Base-by-base conservation (phyloP, 1,284 basidiomycete species). In the Puccinia horiana region DNA sequence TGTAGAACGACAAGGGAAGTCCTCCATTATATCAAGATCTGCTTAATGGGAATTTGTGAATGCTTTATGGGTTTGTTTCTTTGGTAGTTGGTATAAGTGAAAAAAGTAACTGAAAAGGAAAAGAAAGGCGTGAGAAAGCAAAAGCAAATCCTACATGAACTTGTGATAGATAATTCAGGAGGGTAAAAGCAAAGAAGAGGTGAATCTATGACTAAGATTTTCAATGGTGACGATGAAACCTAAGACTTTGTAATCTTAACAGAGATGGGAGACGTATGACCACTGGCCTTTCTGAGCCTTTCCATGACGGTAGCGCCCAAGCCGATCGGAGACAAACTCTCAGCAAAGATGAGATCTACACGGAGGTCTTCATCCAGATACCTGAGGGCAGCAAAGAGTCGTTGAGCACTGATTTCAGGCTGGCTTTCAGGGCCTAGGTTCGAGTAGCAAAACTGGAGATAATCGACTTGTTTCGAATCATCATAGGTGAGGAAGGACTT, bases 251-350 rank as follows among this genome's bases (percentile, higher is more conserved):
- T 40, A 20, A 65, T 35, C 35, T 37, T 65, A 37, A 65, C 32
- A 23, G 63, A 40, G 23, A 65, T 3, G 37, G 12, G 63, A 12
- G 63, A 40, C 20, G 37, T 9, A 23, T 65, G 35, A 5, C 63
- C 63, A 42, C 75, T 76, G 20, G 80, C 72, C 37, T 82, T 82
- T 6, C 37, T 42, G 20, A 82, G 54, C 35, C 80, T 76, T 56
- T 82, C 80, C 72, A 82, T 82, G 26, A 82, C 73, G 4, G 80
- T 82, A 23, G 58, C 47, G 32, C 80, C 80, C n/a, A 82, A 65
- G 4, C 73, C 73, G 18, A n/a, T 20, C n/a, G 67, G n/a, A 47
- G 73, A 26, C 14, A 54, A 42, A 63, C 37, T 32, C 61, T 82
- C 80, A n/a, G 69, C 80, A 40, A 67, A 76, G 54, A 82, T 82